These are phyloP conservation scores for Cryptococcus deneoformans DNA, from an alignment of 1,284 basidiomycete species.

Conservation along the genomic window DNA sequence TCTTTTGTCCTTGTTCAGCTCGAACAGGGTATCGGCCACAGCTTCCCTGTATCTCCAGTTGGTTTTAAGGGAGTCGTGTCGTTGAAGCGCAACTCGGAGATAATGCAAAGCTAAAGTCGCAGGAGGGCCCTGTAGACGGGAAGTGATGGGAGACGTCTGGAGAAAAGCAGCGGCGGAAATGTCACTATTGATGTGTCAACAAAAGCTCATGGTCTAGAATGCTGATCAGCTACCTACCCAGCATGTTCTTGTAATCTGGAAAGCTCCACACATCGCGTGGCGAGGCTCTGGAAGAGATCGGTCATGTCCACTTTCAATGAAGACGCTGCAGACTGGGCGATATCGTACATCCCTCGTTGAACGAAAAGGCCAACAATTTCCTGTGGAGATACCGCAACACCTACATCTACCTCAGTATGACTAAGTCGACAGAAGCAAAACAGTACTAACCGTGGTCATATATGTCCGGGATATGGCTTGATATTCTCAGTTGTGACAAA, in stretches of 20 bases:
- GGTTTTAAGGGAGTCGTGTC: constrained; percentile 67
- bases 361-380: constrained; percentile 78
- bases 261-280: constrained; percentile 73
- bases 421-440: neutral
- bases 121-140: constrained; percentile 77
- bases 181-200: constrained; percentile 52
- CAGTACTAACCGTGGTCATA: constrained; percentile 54
- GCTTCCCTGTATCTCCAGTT: constrained; percentile 72
- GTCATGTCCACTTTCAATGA: constrained; percentile 81
- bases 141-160: constrained; percentile 64
- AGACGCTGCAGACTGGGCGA: constrained; percentile 73
- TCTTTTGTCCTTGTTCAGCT: constrained; percentile 56
- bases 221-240: constrained; percentile 43
- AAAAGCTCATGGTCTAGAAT: constrained; percentile 1
- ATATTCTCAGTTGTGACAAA: constrained; percentile 72
- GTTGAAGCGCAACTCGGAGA: constrained; percentile 73
- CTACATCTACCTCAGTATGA: constrained; percentile 45
- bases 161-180: constrained; percentile 73
- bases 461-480: constrained; percentile 60
- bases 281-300: constrained; percentile 74
- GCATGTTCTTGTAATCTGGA: constrained; percentile 52
- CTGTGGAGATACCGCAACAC: constrained; percentile 62
- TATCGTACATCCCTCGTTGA: constrained; percentile 73
- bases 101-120: constrained; percentile 84
- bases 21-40: constrained; percentile 71